Conservation (phyloP, 2,329 filamentous ascomycete species). For the Colletotrichum lini region DNA sequence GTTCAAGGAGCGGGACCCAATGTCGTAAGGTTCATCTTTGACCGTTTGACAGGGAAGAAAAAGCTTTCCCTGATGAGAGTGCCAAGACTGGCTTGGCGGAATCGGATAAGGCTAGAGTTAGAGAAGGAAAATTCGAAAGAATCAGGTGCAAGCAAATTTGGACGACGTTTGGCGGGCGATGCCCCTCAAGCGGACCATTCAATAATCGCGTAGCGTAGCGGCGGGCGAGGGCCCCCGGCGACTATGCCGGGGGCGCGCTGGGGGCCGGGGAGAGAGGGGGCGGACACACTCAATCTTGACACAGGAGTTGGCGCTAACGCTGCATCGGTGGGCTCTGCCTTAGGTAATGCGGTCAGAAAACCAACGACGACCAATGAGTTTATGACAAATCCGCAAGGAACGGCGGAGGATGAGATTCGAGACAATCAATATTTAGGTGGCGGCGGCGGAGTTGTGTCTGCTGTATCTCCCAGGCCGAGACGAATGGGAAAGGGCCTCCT, state of each 20-base stretch:
- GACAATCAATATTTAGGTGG: neutral
- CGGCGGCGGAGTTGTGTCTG: neutral
- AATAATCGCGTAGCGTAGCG: slow-evolving; percentile 5
- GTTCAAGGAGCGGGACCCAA: too few relatives aligned
- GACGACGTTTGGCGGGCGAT: slow-evolving; percentile 4
- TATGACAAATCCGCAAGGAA: neutral
- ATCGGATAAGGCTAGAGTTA: neutral
- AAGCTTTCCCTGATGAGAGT: neutral
- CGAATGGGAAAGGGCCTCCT: neutral
- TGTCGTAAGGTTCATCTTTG: neutral
- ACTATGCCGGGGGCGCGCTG: slow-evolving; percentile 12
- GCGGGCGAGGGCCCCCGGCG: neutral
- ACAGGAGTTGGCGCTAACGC: neutral
- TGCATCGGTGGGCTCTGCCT: slow-evolving; percentile 9
- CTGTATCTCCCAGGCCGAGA: neutral
- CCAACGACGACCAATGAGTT: slow-evolving; percentile 1
- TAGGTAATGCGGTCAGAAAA: slow-evolving; percentile 16
- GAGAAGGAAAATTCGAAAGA: slow-evolving; percentile 2
- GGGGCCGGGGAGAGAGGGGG: neutral
- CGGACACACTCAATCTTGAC: neutral
- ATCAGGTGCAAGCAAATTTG: slow-evolving; percentile 7
- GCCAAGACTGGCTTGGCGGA: slow-evolving; percentile 4
- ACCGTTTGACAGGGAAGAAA: neutral
- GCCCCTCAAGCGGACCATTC: slow-evolving; percentile 31
- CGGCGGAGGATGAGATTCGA: neutral